phyloP scores from a whole-genome alignment of 1,284 basidiomycete genomes.

The Thecaphora thlaspeos region DNA sequence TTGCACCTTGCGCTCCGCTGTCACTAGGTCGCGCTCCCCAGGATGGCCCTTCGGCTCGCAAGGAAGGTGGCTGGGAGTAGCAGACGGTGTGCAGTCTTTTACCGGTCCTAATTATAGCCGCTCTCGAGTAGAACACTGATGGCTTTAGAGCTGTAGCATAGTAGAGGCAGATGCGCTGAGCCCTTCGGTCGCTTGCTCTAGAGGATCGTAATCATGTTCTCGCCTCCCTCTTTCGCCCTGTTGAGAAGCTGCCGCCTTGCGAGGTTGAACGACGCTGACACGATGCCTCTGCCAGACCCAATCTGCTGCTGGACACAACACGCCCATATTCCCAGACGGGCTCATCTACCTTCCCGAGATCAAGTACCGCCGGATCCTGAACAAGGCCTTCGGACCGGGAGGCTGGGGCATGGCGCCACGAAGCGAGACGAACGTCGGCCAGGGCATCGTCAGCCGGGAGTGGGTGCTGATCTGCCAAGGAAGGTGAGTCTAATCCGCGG shows the following conservation, averaged over 20 bases:
- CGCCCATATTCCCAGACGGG: conserved; percentile 67
- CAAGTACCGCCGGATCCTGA: conserved; percentile 91
- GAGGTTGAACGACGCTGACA: no score
- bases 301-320: background rate
- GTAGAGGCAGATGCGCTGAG: no score
- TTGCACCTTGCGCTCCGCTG: no score
- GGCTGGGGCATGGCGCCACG: conserved; percentile 95
- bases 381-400: conserved; percentile 92
- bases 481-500: conserved; percentile 63
- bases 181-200: no score
- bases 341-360: conserved; percentile 95
- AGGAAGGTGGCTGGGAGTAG: no score
- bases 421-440: conserved; percentile 73
- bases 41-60: no score
- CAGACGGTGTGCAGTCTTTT: no score
- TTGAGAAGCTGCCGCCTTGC: no score
- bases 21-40: no score
- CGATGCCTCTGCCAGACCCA: background rate
- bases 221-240: no score
- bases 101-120: background rate
- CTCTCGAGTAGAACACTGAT: no score
- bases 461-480: conserved; percentile 93
- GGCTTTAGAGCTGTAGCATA: no score
- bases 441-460: conserved; percentile 84
- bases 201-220: background rate